Conservation (phyloP, 2,329 filamentous ascomycete species). For the Penicillium sp. region DNA sequence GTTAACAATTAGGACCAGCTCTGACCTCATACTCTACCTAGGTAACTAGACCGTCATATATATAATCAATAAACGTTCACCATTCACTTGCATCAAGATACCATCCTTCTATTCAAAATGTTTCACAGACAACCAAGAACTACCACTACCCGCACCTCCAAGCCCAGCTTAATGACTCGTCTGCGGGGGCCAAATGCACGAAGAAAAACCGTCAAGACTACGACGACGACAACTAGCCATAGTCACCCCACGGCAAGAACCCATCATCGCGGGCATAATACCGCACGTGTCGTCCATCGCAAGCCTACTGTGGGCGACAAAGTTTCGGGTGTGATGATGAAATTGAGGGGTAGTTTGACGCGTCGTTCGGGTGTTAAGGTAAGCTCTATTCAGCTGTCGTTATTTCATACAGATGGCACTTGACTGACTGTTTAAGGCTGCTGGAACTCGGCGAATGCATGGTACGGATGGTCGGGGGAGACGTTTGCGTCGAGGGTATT, state of each 20-base stretch:
- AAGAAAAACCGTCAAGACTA: constrained; percentile 35
- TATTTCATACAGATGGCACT: no score
- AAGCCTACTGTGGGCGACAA: constrained; percentile 68
- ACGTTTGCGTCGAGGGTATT: constrained; percentile 9
- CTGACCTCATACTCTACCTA: neutral
- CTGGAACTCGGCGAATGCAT: constrained; percentile 66
- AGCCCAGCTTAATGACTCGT: constrained; percentile 51
- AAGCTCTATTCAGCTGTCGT: no score
- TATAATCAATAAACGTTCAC: no score
- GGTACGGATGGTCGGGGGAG: constrained; percentile 64
- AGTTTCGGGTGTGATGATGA: constrained; percentile 68
- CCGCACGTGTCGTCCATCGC: constrained; percentile 49
- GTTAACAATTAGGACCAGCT: no score
- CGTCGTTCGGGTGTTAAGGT: constrained; percentile 63
- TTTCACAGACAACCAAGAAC: constrained; percentile 17
- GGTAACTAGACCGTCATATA: no score
- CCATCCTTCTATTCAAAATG: constrained; percentile 6
- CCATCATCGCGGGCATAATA: constrained; percentile 26
- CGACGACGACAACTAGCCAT: constrained; percentile 35
- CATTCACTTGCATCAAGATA: neutral
- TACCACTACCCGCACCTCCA: constrained; percentile 38
- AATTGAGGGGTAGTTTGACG: constrained; percentile 64
- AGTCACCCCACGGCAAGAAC: constrained; percentile 25
- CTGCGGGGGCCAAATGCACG: constrained; percentile 42
- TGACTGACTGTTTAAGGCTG: constrained; percentile 49